These are phyloP conservation scores for Tolypocladium ophioglossoides DNA, from an alignment of 2,329 filamentous ascomycete species.

Conservation along the genomic window DNA sequence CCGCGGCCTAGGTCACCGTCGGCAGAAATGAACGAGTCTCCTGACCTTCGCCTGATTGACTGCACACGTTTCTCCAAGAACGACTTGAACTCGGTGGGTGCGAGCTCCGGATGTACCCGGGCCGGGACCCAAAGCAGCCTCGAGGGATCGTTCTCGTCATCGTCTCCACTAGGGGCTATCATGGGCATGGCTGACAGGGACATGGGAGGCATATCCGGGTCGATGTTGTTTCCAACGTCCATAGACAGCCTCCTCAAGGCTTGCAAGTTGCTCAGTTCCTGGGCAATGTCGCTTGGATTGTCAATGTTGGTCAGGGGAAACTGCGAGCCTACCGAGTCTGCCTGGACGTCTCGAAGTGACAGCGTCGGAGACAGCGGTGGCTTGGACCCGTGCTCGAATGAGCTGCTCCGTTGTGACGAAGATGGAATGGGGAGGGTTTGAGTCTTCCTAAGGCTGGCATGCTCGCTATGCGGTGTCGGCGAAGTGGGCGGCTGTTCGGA, in stretches of 20 bases:
- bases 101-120: conserved; percentile 84
- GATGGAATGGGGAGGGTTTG: conserved; percentile 30
- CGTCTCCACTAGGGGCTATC: conserved; percentile 58
- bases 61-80: conserved; percentile 92
- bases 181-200: conserved; percentile 60
- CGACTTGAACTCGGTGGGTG: conserved; percentile 91
- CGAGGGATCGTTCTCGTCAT: conserved; percentile 80
- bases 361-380: conserved; percentile 41
- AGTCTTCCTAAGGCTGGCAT: conserved; percentile 28
- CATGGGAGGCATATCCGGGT: conserved; percentile 65
- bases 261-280: conserved; percentile 86
- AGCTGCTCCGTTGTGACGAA: conserved; percentile 28
- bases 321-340: conserved; percentile 51
- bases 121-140: conserved; percentile 94
- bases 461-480: conserved; percentile 19
- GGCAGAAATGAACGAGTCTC: conserved; percentile 54
- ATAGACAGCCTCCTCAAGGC: conserved; percentile 88
- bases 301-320: conserved; percentile 86
- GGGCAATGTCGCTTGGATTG: conserved; percentile 77
- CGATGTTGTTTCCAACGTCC: conserved; percentile 67
- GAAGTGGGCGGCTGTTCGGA: conserved; percentile 30
- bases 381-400: conserved; percentile 29
- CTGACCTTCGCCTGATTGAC: conserved; percentile 75
- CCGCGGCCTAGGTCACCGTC: conserved; percentile 39
- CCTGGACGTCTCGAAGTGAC: conserved; percentile 42